Evolutionary conservation across 768 basidiomycete species (phyloP).

Genomic region (Trametes villosa): DNA sequence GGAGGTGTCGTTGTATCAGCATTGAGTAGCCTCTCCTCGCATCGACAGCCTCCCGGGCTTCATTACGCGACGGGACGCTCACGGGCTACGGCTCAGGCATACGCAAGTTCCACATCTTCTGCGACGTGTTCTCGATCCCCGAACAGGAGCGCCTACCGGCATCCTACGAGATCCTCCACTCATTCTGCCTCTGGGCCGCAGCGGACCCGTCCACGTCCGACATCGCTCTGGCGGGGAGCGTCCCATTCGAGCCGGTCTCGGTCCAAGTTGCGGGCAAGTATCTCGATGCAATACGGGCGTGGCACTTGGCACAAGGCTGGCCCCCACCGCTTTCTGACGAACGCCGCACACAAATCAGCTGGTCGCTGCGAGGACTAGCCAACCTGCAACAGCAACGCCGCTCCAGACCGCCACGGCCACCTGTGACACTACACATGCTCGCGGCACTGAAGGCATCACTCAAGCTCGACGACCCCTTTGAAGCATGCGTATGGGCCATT

Average conservation of each 20-base stretch:
- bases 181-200: conserved; percentile 42
- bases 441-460: conserved; percentile 28
- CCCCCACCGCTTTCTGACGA: conserved; percentile 34
- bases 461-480: conserved; percentile 37
- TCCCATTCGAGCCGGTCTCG: conserved; percentile 39
- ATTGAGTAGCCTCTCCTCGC: too few species aligned
- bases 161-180: conserved; percentile 36
- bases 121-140: conserved; percentile 38
- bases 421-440: conserved; percentile 40
- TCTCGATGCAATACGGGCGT: conserved; percentile 41
- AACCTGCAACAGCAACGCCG: conserved; percentile 27
- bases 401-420: conserved; percentile 34
- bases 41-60: conserved; percentile 26
- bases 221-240: conserved; percentile 7
- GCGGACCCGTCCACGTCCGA: conserved; percentile 32
- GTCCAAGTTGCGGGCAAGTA: conserved; percentile 36
- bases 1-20: too few species aligned
- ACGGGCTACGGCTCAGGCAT: conserved; percentile 30
- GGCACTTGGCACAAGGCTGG: conserved; percentile 47
- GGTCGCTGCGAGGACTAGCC: conserved; percentile 36
- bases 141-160: conserved; percentile 35
- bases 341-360: conserved; percentile 29
- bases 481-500: conserved; percentile 46
- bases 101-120: conserved; percentile 38
- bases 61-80: conserved; percentile 24